Evolutionary conservation across 148 eudicot genomes (phyloP), one percentile per base, ranked within the genome.

Genomic region (Fallopia convolvulus): DNA sequence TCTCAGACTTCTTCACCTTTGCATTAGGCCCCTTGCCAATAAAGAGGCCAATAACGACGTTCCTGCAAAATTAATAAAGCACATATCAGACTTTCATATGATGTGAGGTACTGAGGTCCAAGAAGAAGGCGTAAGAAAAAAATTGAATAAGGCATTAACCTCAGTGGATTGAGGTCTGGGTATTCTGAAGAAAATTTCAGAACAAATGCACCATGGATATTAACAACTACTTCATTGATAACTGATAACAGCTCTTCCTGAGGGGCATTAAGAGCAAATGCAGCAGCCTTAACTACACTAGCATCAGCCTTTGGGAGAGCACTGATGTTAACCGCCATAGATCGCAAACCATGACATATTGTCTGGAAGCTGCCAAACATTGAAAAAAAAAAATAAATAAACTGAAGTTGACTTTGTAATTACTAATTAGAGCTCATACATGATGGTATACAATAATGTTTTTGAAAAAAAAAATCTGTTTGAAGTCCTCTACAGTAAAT

Each of bases 181-280:
- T 89, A 61, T 68, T 92, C 97, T 32, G 88, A 79, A 20, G 93
- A 92, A 55, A 92, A 79, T 82, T 82, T 92, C 56, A 86, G 79
- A 79, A 91, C 89, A 78, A 84, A 95, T 30, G 87, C 79, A 52
- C 90, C 99, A 83, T 89, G 94, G 36, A 95, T 83, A 78, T 85
- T 80, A 23, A 82, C 71, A 26, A 96, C 94, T 78, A 91, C 81
- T 83, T 88, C 90, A 79, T 73, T 77, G 49, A 92, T 82, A 73
- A 86, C 80, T 70, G 83, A 83, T 44, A 83, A 81, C 61, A 91
- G 88, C 75, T 92, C 94, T 77, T 91, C 93, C 46, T 79, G 89
- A 75, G 86, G 91, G 70, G 90, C 93, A 48, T 88, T 90, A 80
- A 87, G 83, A 75, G 77, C 86, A 44, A 48, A 71, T 49, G 88